Conservation (phyloP, 352 stramenopile genomes). For the Peronospora destructor region DNA sequence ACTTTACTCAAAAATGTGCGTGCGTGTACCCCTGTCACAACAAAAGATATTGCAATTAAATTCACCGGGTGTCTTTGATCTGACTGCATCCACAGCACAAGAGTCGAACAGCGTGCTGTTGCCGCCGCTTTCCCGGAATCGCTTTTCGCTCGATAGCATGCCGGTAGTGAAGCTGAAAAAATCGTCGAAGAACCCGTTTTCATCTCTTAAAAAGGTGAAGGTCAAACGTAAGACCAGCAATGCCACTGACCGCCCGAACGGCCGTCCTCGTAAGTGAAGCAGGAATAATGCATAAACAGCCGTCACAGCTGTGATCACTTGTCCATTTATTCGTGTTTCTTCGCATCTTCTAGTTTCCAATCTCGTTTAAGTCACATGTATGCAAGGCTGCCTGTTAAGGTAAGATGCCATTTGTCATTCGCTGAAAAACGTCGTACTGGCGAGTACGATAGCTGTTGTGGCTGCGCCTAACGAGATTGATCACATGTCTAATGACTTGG, state of each 20-base stretch:
- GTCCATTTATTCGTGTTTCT: slow-evolving; percentile 17
- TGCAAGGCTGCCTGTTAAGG: slow-evolving; percentile 25
- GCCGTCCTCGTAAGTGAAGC: slow-evolving; percentile 29
- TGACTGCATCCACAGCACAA: slow-evolving; percentile 22
- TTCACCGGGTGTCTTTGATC: neutral
- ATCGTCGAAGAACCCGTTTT: slow-evolving; percentile 73
- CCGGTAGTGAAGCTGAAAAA: slow-evolving; percentile 78
- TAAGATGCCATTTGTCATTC: slow-evolving; percentile 89
- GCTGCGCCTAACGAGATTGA: slow-evolving; percentile 83
- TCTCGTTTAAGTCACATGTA: neutral
- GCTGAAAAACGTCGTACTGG: slow-evolving; percentile 90
- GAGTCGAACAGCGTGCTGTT: slow-evolving; percentile 60
- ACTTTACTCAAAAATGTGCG: slow-evolving; percentile 50
- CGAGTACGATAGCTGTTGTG: slow-evolving; percentile 88
- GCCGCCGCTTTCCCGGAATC: slow-evolving; percentile 56
- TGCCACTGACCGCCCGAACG: slow-evolving; percentile 10
- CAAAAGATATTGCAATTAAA: slow-evolving; percentile 1
- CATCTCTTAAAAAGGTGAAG: slow-evolving; percentile 24
- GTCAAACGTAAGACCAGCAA: slow-evolving; percentile 9
- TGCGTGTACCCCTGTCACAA: slow-evolving; percentile 1
- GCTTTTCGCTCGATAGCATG: slow-evolving; percentile 69
- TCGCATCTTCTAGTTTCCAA: slow-evolving; percentile 1
- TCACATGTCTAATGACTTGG: slow-evolving; percentile 86
- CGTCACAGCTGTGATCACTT: slow-evolving; percentile 1
- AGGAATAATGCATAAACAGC: slow-evolving; percentile 10